A percentile compares a stretch with the other conserved stretches of the same genome.
These are phyloP conservation scores for Gossypium lobatum DNA, from an alignment of 441 rosid species.

Conservation along the genomic window DNA sequence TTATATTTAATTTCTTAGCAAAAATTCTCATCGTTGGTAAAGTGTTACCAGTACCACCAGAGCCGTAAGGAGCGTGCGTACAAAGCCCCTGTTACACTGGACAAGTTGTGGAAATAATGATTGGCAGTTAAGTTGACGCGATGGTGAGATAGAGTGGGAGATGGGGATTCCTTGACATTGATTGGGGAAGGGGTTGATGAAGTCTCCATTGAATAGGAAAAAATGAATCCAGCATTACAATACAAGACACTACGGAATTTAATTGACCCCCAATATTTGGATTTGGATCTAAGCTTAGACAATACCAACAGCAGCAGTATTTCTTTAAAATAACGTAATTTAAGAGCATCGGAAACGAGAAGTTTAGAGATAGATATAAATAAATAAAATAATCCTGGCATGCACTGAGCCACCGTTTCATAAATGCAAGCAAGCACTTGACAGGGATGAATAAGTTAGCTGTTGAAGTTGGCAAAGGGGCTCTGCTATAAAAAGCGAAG, in stretches of 20 bases:
- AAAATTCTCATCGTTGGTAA: slow-evolving; percentile 10
- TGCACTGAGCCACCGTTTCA: slow-evolving; percentile 22
- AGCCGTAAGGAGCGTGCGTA: neutral
- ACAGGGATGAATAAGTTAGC: neutral
- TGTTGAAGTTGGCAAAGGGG: neutral
- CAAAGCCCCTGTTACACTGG: neutral
- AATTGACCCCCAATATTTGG: slow-evolving; percentile 28
- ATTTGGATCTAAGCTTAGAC: slow-evolving; percentile 20
- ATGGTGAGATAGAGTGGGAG: neutral
- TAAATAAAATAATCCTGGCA: slow-evolving; percentile 15
- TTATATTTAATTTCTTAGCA: too few species aligned
- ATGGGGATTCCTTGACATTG: slow-evolving; percentile 5
- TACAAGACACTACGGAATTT: slow-evolving; percentile 6
- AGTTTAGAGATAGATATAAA: slow-evolving; percentile 22
- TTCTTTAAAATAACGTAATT: slow-evolving; percentile 6
- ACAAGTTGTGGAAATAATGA: too few species aligned
- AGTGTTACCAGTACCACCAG: slow-evolving; percentile 13
- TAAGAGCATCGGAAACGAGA: slow-evolving; percentile 12
- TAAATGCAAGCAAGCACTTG: slow-evolving; percentile 1
- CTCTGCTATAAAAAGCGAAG: slow-evolving; percentile 34
- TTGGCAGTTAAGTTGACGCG: slow-evolving; percentile 12
- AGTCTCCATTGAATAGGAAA: slow-evolving; percentile 14
- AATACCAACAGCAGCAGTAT: neutral
- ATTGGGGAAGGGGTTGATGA: slow-evolving; percentile 16
- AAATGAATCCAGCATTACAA: slow-evolving; percentile 4